These are phyloP conservation scores for Neophaeococcomyces mojaviensis DNA, from an alignment of 2,329 filamentous ascomycete genomes.

Conservation along the genomic window DNA sequence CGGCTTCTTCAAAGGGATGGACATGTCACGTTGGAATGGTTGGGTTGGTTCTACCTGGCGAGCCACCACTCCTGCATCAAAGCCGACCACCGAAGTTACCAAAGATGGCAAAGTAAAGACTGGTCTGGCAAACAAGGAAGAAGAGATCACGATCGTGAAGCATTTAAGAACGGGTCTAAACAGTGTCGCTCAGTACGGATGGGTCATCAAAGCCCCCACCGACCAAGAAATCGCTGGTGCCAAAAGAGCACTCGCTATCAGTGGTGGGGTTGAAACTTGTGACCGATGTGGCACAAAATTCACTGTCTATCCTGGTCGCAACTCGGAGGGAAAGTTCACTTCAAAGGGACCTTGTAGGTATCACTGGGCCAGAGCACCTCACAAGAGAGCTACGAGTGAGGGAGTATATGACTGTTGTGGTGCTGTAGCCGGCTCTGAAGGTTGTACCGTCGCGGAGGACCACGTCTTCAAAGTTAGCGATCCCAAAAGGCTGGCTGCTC, in stretches of 20 bases:
- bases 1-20: conserved; percentile 64
- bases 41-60: conserved; percentile 57
- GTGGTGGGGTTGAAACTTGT: conserved; percentile 76
- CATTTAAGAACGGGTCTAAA: conserved; percentile 58
- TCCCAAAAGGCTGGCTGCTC: conserved; percentile 63
- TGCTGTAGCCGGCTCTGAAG: conserved; percentile 61
- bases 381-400: conserved; percentile 45
- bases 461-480: conserved; percentile 87
- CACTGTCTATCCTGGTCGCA: conserved; percentile 81
- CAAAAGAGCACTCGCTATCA: conserved; percentile 55
- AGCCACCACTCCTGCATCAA: background rate
- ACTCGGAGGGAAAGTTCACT: conserved; percentile 66
- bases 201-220: conserved; percentile 62
- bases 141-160: conserved; percentile 61
- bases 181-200: conserved; percentile 61
- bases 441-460: conserved; percentile 62
- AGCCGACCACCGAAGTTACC: conserved; percentile 13
- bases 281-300: conserved; percentile 82
- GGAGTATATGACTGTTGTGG: conserved; percentile 73
- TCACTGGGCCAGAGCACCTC: conserved; percentile 64
- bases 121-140: conserved; percentile 51
- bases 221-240: conserved; percentile 60
- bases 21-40: conserved; percentile 42
- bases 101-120: background rate
- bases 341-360: conserved; percentile 71